Evolutionary conservation across 1,284 basidiomycete species (phyloP).

Genomic region (Cutaneotrichosporon sp.): DNA sequence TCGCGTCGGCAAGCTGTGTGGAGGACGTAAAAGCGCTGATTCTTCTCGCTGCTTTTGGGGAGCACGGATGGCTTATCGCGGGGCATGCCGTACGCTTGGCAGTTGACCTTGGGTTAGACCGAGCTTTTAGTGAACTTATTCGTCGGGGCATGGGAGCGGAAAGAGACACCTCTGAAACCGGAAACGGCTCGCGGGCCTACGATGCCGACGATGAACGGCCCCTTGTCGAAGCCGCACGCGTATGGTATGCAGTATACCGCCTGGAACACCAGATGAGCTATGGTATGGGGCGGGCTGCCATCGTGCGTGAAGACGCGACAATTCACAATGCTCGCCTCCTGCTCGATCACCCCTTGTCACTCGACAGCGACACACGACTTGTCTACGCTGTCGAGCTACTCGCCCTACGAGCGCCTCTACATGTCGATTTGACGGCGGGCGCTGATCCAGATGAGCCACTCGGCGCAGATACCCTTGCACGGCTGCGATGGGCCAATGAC

Average conservation of each 20-base stretch:
- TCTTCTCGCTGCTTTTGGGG: constrained; percentile 78
- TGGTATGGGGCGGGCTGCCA: constrained; percentile 78
- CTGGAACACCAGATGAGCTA: constrained; percentile 89
- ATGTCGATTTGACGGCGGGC: constrained; percentile 18
- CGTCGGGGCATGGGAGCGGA: constrained; percentile 61
- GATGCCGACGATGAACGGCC: constrained; percentile 61
- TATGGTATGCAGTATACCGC: constrained; percentile 81
- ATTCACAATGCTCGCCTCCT: constrained; percentile 68
- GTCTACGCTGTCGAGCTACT: constrained; percentile 61
- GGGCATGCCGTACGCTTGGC: constrained; percentile 82
- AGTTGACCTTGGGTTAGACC: constrained; percentile 77
- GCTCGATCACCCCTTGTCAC: constrained; percentile 73
- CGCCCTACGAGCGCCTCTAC: constrained; percentile 21
- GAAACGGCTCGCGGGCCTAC: too few relatives aligned
- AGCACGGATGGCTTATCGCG: constrained; percentile 79
- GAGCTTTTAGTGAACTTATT: constrained; percentile 70
- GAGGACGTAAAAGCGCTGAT: constrained; percentile 84
- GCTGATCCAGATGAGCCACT: constrained; percentile 19
- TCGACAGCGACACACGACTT: constrained; percentile 81
- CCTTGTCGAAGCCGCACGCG: constrained; percentile 66
- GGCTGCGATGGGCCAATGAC: constrained; percentile 27
- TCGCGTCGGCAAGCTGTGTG: constrained; percentile 66
- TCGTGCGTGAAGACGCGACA: constrained; percentile 79
- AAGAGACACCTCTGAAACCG: constrained; percentile 48
- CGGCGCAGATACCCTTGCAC: constrained; percentile 22